A percentile compares a stretch with the other conserved stretches of the same genome.
Conservation (phyloP, 2,329 filamentous ascomycete species). For the Colletotrichum gloeosporioides region DNA sequence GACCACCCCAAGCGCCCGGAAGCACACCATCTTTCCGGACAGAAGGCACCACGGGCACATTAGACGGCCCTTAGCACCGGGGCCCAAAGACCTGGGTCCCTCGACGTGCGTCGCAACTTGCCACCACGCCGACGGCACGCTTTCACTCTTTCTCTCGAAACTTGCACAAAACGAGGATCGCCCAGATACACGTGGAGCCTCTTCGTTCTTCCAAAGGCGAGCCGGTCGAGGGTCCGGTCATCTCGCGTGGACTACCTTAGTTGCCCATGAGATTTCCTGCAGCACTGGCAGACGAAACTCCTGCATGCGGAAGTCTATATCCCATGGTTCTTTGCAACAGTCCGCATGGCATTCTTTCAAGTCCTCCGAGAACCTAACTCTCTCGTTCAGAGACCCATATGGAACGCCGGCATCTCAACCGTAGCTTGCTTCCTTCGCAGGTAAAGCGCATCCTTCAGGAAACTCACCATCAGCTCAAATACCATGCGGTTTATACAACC, state of each 20-base stretch:
- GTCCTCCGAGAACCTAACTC: neutral
- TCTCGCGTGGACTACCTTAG: slow-evolving; percentile 1
- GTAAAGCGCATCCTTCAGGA: neutral
- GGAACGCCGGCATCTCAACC: neutral
- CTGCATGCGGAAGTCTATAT: neutral
- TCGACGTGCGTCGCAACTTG: neutral
- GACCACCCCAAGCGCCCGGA: neutral
- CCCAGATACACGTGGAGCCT: neutral
- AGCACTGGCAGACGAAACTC: neutral
- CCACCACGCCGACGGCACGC: neutral
- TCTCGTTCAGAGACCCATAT: neutral
- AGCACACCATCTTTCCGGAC: neutral
- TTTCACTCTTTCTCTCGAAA: neutral
- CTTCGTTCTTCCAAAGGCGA: neutral
- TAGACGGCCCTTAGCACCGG: neutral
- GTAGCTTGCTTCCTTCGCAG: neutral
- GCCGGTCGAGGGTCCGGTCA: neutral
- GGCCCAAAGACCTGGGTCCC: neutral
- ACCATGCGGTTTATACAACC: neutral
- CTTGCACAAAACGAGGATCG: neutral
- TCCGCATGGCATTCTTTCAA: neutral
- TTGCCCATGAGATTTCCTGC: neutral
- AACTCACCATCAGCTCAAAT: neutral
- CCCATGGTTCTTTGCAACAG: neutral
- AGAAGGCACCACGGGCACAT: neutral